phyloP scores from a whole-genome alignment of 805 yeast genomes.

The Yarrowia sp. region DNA sequence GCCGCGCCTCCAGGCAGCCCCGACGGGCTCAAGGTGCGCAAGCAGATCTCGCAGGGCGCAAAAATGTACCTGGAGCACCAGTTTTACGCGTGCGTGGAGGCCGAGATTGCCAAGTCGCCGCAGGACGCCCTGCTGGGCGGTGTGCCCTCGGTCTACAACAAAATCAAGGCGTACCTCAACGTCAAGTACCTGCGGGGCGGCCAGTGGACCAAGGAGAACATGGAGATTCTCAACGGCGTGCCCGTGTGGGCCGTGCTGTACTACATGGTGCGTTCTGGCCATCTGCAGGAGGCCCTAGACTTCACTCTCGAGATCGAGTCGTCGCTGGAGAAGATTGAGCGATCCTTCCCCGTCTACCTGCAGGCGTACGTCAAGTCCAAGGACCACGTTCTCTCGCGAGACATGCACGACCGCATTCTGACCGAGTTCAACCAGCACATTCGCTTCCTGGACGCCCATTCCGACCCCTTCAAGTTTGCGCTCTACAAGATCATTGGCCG shows the following conservation, averaged over 20 bases:
- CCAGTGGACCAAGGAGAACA: conserved; percentile 52
- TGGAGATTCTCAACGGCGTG: conserved; percentile 69
- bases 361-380: conserved; percentile 61
- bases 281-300: conserved; percentile 71
- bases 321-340: conserved; percentile 79
- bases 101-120: conserved; percentile 52
- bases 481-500: conserved; percentile 91
- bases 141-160: conserved; percentile 67
- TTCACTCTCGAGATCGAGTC: conserved; percentile 62
- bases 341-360: conserved; percentile 76
- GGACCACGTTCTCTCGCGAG: conserved; percentile 58
- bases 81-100: conserved; percentile 71
- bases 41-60: conserved; percentile 53
- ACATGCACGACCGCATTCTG: conserved; percentile 64
- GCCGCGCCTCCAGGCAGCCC: conserved; percentile 29
- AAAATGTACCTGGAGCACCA: conserved; percentile 67
- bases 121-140: conserved; percentile 57
- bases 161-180: conserved; percentile 62
- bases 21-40: conserved; percentile 40
- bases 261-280: conserved; percentile 82
- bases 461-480: conserved; percentile 88
- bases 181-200: conserved; percentile 45
- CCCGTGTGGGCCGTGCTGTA: conserved; percentile 96
- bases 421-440: conserved; percentile 84
- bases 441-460: conserved; percentile 58